These are phyloP conservation scores for Verruconis gallopava DNA, from an alignment of 2,329 filamentous ascomycete species.

Conservation along the genomic window DNA sequence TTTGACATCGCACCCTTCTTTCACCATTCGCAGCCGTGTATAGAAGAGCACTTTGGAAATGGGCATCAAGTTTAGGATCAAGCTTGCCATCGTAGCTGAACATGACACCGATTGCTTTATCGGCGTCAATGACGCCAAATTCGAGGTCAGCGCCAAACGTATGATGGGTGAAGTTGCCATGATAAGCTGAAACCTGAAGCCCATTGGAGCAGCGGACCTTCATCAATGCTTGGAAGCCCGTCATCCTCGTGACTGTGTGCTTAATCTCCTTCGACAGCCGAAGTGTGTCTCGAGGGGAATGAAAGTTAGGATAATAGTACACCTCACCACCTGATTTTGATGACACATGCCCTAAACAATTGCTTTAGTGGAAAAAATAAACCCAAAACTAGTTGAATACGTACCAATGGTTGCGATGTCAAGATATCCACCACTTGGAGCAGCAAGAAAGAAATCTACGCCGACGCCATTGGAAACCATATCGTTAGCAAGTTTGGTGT, in stretches of 20 bases:
- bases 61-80: conserved; percentile 90
- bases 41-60: conserved; percentile 89
- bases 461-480: conserved; percentile 81
- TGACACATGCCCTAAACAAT: conserved; percentile 57
- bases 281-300: conserved; percentile 69
- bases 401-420: conserved; percentile 83
- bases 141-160: conserved; percentile 91
- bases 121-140: conserved; percentile 80
- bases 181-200: conserved; percentile 83
- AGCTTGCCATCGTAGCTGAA: conserved; percentile 96
- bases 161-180: conserved; percentile 93
- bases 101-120: conserved; percentile 82
- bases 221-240: conserved; percentile 91
- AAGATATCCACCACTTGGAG: conserved; percentile 79
- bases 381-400: conserved; percentile 17
- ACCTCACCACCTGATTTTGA: conserved; percentile 86
- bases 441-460: conserved; percentile 86
- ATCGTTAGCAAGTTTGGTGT: conserved; percentile 74
- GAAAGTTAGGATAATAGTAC: conserved; percentile 95
- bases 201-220: conserved; percentile 98
- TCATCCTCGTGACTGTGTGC: conserved; percentile 77
- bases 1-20: conserved; percentile 81
- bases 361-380: background rate
- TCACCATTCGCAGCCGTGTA: conserved; percentile 89
- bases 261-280: conserved; percentile 77